These are phyloP conservation scores for Coccomyxa sp. DNA, from an alignment of 139 green algal genomes.

Conservation along the genomic window DNA sequence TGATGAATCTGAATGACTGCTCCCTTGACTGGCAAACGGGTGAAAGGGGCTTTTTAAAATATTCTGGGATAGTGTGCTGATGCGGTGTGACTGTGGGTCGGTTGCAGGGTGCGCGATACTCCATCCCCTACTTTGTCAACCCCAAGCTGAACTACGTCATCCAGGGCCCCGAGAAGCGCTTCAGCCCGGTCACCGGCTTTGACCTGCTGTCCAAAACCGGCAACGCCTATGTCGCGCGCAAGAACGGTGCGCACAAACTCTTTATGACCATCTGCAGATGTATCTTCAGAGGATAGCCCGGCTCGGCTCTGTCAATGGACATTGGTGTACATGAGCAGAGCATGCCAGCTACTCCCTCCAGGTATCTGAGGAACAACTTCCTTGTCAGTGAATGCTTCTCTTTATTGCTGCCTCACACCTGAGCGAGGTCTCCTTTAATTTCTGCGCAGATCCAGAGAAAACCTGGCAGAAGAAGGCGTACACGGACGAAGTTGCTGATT, in stretches of 20 bases:
- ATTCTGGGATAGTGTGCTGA: too few relatives aligned
- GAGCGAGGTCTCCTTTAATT: not conserved
- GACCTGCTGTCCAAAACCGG: conserved; percentile 30
- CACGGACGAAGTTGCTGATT: not conserved
- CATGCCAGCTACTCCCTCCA: not conserved
- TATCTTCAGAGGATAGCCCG: not conserved
- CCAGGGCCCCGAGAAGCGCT: conserved; percentile 24
- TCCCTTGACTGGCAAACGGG: too few relatives aligned
- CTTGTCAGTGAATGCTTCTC: not conserved
- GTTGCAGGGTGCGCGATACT: conserved; percentile 12
- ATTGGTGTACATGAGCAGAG: not conserved
- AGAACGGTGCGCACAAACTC: not conserved
- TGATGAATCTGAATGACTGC: too few relatives aligned
- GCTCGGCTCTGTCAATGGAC: not conserved
- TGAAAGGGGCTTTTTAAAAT: too few relatives aligned
- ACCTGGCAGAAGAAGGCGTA: conserved; percentile 25
- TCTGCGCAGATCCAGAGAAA: not conserved
- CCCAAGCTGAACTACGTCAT: conserved; percentile 23
- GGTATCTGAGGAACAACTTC: not conserved
- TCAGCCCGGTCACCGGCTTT: conserved; percentile 18
- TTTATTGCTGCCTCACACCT: not conserved
- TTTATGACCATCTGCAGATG: not conserved
- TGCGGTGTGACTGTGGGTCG: too few relatives aligned
- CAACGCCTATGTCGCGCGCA: conserved; percentile 24
- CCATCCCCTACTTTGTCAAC: conserved; percentile 33